These are phyloP conservation scores for Cynanchum wilfordii DNA, from an alignment of 257 asterid species.

Conservation along the genomic window DNA sequence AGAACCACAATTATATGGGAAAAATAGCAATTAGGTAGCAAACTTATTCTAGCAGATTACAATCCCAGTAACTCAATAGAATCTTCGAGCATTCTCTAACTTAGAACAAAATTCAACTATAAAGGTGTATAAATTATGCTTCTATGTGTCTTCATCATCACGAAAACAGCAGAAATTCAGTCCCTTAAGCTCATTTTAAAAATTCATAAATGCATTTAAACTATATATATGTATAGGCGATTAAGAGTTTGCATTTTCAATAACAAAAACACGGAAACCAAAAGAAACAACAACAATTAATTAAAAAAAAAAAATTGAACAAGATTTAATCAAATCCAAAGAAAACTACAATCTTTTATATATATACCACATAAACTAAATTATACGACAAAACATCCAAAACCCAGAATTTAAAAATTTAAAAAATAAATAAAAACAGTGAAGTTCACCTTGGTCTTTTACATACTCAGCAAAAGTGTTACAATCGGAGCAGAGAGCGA, in stretches of 20 bases:
- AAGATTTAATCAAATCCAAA: not conserved
- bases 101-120: not conserved
- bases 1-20: not conserved
- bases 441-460: conserved; percentile 61
- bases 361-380: not conserved
- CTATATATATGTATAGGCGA: no score
- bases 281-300: not conserved
- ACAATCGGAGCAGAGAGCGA: conserved; percentile 89
- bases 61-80: not conserved
- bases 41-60: not conserved
- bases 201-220: no score
- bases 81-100: not conserved
- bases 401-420: conserved; percentile 6
- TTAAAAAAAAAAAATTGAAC: not conserved
- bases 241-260: not conserved
- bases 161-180: not conserved
- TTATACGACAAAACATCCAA: not conserved
- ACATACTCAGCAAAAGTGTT: conserved; percentile 76
- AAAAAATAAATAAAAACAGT: not conserved
- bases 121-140: not conserved
- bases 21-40: not conserved
- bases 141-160: not conserved
- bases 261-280: not conserved
- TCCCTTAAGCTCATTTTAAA: no score
- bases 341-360: not conserved